These are phyloP conservation scores for Nothomitra cinnamomea DNA, from an alignment of 2,329 filamentous ascomycete genomes.

Conservation along the genomic window DNA sequence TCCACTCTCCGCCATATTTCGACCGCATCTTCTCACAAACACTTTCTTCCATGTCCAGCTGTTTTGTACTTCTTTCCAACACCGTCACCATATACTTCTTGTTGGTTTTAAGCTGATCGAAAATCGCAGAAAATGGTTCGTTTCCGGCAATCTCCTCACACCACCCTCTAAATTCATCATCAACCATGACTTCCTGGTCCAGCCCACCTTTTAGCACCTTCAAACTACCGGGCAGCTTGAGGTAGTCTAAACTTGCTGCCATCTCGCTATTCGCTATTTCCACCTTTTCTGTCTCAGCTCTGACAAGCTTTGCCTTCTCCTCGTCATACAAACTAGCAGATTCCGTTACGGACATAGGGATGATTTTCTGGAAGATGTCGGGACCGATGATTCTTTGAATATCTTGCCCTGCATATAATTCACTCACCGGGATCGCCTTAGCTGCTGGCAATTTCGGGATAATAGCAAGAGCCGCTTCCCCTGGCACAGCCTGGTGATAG, in stretches of 20 bases:
- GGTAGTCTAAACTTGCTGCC: conserved; percentile 84
- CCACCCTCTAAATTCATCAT: conserved; percentile 86
- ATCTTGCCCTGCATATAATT: conserved; percentile 91
- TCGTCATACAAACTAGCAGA: conserved; percentile 95
- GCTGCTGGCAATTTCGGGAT: conserved; percentile 87
- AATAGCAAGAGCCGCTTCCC: conserved; percentile 61
- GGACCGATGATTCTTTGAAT: conserved; percentile 94
- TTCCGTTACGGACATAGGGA: conserved; percentile 89
- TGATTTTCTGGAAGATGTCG: conserved; percentile 91
- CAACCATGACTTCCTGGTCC: conserved; percentile 73
- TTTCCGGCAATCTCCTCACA: conserved; percentile 83
- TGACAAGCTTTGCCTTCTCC: conserved; percentile 89
- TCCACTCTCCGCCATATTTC: conserved; percentile 93
- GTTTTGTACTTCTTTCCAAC: conserved; percentile 67
- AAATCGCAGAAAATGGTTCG: conserved; percentile 58
- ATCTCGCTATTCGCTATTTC: conserved; percentile 90
- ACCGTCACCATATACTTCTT: conserved; percentile 57
- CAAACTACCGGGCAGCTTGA: conserved; percentile 75
- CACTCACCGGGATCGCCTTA: conserved; percentile 92
- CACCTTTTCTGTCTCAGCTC: conserved; percentile 84
- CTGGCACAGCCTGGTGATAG: conserved; percentile 83
- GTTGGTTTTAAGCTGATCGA: conserved; percentile 61
- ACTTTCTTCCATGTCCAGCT: conserved; percentile 91
- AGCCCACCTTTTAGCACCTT: conserved; percentile 86
- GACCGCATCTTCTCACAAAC: conserved; percentile 99